A percentile compares a stretch with the other conserved stretches of the same genome.
Conservation (phyloP, 2,329 filamentous ascomycete species). For the Berkeleyomyces basicola region DNA sequence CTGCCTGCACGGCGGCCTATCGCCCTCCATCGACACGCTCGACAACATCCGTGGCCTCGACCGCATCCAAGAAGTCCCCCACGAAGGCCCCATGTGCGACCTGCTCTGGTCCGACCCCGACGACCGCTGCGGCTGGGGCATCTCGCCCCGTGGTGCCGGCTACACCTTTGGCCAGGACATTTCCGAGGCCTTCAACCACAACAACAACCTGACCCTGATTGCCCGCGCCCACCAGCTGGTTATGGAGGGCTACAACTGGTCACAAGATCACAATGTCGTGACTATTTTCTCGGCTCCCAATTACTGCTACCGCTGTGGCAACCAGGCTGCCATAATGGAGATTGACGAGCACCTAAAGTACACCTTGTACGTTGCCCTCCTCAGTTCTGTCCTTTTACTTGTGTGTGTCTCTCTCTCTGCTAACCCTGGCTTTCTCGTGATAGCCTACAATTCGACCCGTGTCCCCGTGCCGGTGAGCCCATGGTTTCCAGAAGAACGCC, state of each 20-base stretch:
- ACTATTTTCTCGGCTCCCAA: conserved; percentile 93
- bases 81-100: conserved; percentile 97
- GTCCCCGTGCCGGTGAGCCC: conserved; percentile 88
- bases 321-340: conserved; percentile 99
- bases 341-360: conserved; percentile 99
- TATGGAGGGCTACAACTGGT: conserved; percentile 99
- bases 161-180: conserved; percentile 97
- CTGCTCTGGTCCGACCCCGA: conserved; percentile 96
- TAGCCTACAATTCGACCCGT: conserved; percentile 98
- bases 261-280: conserved; percentile 92
- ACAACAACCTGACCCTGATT: conserved; percentile 91
- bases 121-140: conserved; percentile 90
- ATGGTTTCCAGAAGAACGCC: conserved; percentile 96
- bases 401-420: not conserved
- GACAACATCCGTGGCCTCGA: conserved; percentile 93
- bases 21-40: conserved; percentile 86
- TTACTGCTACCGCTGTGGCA: conserved; percentile 98
- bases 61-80: conserved; percentile 93
- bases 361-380: conserved; percentile 62
- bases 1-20: conserved; percentile 91
- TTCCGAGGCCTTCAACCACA: conserved; percentile 97
- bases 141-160: conserved; percentile 82
- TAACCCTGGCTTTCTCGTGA: conserved; percentile 18
- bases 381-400: not conserved
- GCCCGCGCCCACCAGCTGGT: conserved; percentile 94